Evolutionary conservation across 306 rosid genomes (phyloP), one percentile per base, ranked within the genome.

Genomic region (Lagenaria siceraria): DNA sequence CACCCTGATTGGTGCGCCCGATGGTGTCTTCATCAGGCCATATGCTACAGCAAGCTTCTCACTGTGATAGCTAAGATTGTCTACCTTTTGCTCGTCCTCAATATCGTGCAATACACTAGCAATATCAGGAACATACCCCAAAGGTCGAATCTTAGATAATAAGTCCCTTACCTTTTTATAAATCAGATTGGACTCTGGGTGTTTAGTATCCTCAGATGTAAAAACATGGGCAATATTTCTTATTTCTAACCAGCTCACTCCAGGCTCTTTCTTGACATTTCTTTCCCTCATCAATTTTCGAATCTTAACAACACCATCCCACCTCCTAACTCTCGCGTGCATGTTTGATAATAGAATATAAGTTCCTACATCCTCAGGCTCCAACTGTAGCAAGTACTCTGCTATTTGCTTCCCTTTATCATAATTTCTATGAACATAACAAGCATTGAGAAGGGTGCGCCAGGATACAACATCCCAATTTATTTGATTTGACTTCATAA

Each of bases 31-130:
- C 78, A 81, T 70, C 33, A 81, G 74, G 64, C 81, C 81, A 70
- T 81, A 81, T 56, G 84, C 84, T 36, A 81, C 29, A 22, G 81
- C 84, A 63, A 81, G 63, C 81, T 81, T 81, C 81, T 81, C 84
- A 77, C 81, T 81, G 25, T 81, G 84, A 77, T 77, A 81, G 55
- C 80, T 77, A 10, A 77, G 75, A 77, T 77, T 62, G 4, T 43
- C 64, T 31, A 53, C 52, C 49, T 77, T 77, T 19, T 77, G 74
- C 74, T 64, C 80, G 33, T 77, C 80, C 46, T 63, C 80, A 13
- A 77, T 71, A 46, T 77, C 80, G 10, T 61, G 80, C 56, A 64
- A 29, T 22, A 80, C 79, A 40, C 56, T 29, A 61, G 65, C 77
- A 74, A 80, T 74, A 80, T 80, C 65, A 51, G 82, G 82, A 19